Base-by-base conservation (phyloP, 345 rosid species). In the Hevea brasiliensis region DNA sequence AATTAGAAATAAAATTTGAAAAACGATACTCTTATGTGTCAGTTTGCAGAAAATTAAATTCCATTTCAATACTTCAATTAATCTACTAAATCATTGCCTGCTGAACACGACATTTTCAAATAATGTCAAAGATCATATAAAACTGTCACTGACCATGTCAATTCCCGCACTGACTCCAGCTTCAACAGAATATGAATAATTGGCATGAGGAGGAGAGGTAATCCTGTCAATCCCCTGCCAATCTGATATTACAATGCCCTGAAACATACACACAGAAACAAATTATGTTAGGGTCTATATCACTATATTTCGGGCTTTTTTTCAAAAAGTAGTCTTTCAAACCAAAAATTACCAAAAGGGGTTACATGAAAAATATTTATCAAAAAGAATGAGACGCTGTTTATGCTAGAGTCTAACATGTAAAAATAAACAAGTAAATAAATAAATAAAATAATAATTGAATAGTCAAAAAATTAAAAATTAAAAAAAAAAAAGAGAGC, bases 171-270 rank as follows among this genome's bases (percentile, higher is more conserved):
- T 67, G 6, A 78, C 75, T 72, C 81, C 81, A 51, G 70, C 70
- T 50, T 72, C 70, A 29, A 78, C 73, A 32, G 81, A 78, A 42
- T n/a, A 72, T 4, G 81, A 78, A 67, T 78, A 78, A 32, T 78
- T 78, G 32, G 70, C 69, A 61, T 68, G 70, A 21, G 73, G 77
- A 59, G 81, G 81, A 67, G 77, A 67, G 57, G 81, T 78, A 51
- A 78, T 68, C 73, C 77, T 67, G 47, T 78, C 81, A 73, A 78
- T 61, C 9, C 81, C 81, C 47, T 78, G 65, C 77, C 81, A 78
- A 40, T 78, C 81, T 53, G 81, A 72, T 53, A 72, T 78, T 7
- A 73, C 73, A 23, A 78, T 67, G 0, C 81, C 81, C 81, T 78
- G 77, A 51, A 67, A 67, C 26, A 53, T 35, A 8, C 20, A 53